A percentile compares a stretch with the other conserved stretches of the same genome.
These are phyloP conservation scores for Arthonia radiata DNA, from an alignment of 495 filamentous ascomycete species.

Conservation along the genomic window DNA sequence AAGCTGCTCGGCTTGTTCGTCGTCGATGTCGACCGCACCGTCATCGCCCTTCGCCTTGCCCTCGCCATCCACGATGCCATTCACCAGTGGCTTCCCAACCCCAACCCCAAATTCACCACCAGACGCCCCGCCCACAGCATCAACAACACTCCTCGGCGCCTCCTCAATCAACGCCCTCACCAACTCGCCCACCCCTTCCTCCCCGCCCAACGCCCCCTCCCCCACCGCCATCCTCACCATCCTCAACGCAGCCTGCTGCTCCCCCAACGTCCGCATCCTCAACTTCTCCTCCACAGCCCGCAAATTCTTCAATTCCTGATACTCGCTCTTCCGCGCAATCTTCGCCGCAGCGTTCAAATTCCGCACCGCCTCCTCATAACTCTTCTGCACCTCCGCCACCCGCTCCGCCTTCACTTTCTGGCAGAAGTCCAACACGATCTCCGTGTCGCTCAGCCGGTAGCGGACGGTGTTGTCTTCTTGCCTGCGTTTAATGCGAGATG, in stretches of 20 bases:
- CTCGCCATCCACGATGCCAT: too few species aligned
- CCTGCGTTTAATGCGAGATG: too few species aligned
- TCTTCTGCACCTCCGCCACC: conserved; percentile 2
- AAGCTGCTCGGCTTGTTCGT: too few species aligned
- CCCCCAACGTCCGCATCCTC: conserved; percentile 9
- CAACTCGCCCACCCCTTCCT: too few species aligned
- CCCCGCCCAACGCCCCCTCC: too few species aligned
- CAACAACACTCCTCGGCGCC: too few species aligned
- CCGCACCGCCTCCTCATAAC: conserved; percentile 10
- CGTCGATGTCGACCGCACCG: too few species aligned
- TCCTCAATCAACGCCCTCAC: too few species aligned
- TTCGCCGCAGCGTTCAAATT: conserved; percentile 3
- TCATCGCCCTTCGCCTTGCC: too few species aligned
- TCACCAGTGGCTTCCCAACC: too few species aligned
- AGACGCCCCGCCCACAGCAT: too few species aligned
- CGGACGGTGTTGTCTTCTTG: conserved; percentile 26
- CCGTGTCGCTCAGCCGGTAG: conserved; percentile 42
- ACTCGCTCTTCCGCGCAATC: conserved; percentile 14
- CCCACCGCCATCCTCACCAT: conserved; percentile 23
- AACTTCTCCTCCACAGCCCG: conserved; percentile 14
- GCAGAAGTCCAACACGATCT: conserved; percentile 60
- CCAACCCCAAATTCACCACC: too few species aligned
- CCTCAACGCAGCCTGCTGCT: conserved; percentile 15
- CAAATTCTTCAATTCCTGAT: conserved; percentile 17
- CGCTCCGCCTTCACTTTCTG: conserved; percentile 18